Percentiles rank a stretch among this genome's conserved stretches.
These are phyloP conservation scores for Claviceps purpurea DNA, from an alignment of 2,329 filamentous ascomycete genomes.

Conservation along the genomic window DNA sequence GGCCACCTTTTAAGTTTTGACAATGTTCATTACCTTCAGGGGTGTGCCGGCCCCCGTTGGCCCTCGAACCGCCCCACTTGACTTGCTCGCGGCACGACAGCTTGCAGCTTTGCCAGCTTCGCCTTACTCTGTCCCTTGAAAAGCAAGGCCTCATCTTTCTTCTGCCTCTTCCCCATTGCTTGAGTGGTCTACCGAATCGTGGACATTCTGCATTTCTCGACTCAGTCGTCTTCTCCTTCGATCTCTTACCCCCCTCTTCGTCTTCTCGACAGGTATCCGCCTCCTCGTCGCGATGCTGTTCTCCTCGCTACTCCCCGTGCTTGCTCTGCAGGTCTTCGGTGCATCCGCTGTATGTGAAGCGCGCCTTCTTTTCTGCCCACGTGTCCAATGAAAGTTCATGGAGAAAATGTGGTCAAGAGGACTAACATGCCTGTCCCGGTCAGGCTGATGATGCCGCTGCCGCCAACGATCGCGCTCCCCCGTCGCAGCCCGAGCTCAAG, in stretches of 20 bases:
- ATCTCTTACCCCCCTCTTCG: background rate
- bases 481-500: conserved; percentile 6
- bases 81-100: no score
- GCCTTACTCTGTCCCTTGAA: no score
- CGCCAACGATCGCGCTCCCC: background rate
- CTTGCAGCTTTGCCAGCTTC: no score
- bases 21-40: no score
- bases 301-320: conserved; percentile 4
- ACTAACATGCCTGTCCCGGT: background rate
- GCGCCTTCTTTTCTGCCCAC: background rate
- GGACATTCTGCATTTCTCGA: background rate
- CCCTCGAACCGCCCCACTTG: no score
- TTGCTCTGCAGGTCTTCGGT: conserved; percentile 6
- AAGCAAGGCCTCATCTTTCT: no score
- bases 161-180: no score
- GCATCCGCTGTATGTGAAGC: conserved; percentile 2
- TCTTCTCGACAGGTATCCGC: background rate
- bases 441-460: conserved; percentile 6
- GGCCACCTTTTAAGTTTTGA: no score
- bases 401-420: background rate
- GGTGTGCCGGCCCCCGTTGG: no score
- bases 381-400: background rate
- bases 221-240: background rate
- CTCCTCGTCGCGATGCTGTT: conserved; percentile 4
- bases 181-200: no score